Base-by-base conservation (phyloP, 495 filamentous ascomycete genomes). In the Schizothecium vesticola region DNA sequence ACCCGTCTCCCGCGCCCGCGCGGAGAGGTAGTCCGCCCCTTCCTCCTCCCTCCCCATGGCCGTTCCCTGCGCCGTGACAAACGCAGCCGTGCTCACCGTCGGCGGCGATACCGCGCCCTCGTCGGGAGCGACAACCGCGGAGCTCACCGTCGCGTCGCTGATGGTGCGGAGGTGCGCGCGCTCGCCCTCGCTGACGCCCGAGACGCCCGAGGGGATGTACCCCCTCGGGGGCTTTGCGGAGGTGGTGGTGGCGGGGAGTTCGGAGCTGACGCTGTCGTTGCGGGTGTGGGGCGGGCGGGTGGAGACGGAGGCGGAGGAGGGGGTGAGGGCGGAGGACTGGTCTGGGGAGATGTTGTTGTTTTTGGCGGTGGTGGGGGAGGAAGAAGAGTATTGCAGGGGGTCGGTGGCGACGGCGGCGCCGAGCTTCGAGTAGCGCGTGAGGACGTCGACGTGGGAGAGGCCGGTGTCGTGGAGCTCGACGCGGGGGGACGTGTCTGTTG, bases 141-240 rank as follows among this genome's bases (percentile, higher is more conserved):
- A 81, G 67, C 71, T 78, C 23, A 84, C 79, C 25, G 77, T 83
- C 3, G 76, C 75, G 61, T 82, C 81, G 72, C 80, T 82, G 31
- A 81, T 78, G 24, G 82, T 79, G 0, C 83, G 73, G n/a, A 85
- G 71, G 64, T 86, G 84, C 2, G 78, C 72, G 9, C 71, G 64
- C 26, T 83, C 80, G 3, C 73, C 71, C 56, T 83, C 81, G 67
- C 76, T 81, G 33, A 84, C 59, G 62, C 77, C 74, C 21, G 79
- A 82, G n/a, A 84, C 61, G 64, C 77, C 82, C 43, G 78, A 81
- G 25, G 74, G 71, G 16, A 81, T 71, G 61, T 67, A 70, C 19
- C 75, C 63, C 22, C 63, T 7, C 5, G 43, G 43, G 23, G 61
- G 26, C 31, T 68, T 31, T 28, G 56, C 33, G 6, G 61, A n/a